These are phyloP conservation scores for Phytomonas serpens DNA, from an alignment of 208 protist species.

Conservation along the genomic window DNA sequence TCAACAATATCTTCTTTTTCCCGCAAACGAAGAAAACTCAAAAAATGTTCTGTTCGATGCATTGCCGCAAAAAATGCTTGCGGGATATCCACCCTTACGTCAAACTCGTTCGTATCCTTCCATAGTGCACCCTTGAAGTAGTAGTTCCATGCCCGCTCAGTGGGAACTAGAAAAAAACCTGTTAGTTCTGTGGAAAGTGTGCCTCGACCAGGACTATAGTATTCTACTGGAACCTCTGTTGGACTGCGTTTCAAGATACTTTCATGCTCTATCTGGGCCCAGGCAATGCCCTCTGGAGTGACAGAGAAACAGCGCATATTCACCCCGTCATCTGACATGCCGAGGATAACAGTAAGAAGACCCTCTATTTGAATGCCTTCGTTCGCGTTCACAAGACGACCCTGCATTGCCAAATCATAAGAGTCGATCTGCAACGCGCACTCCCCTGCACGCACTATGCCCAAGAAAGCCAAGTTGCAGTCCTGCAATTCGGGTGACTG, in stretches of 20 bases:
- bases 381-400: slow-evolving; percentile 57
- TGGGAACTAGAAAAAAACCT: slow-evolving; percentile 77
- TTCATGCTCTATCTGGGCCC: slow-evolving; percentile 49
- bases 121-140: slow-evolving; percentile 74
- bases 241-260: slow-evolving; percentile 43
- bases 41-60: slow-evolving; percentile 80
- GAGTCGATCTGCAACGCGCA: slow-evolving; percentile 58
- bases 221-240: slow-evolving; percentile 33
- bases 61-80: slow-evolving; percentile 56
- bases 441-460: slow-evolving; percentile 63
- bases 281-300: slow-evolving; percentile 71
- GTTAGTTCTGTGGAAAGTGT: slow-evolving; percentile 51
- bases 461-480: slow-evolving; percentile 69
- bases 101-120: slow-evolving; percentile 68
- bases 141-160: slow-evolving; percentile 77
- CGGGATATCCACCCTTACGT: slow-evolving; percentile 63
- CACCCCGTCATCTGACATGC: slow-evolving; percentile 59
- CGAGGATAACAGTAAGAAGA: slow-evolving; percentile 31
- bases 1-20: slow-evolving; percentile 44
- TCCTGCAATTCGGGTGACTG: slow-evolving; percentile 45
- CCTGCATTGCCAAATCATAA: slow-evolving; percentile 76
- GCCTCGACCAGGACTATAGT: slow-evolving; percentile 48
- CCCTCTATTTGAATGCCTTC: slow-evolving; percentile 43
- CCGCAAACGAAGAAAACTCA: slow-evolving; percentile 71
- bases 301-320: slow-evolving; percentile 68